Evolutionary conservation across 257 asterid species (phyloP).

Genomic region (Fraxinus excelsior): DNA sequence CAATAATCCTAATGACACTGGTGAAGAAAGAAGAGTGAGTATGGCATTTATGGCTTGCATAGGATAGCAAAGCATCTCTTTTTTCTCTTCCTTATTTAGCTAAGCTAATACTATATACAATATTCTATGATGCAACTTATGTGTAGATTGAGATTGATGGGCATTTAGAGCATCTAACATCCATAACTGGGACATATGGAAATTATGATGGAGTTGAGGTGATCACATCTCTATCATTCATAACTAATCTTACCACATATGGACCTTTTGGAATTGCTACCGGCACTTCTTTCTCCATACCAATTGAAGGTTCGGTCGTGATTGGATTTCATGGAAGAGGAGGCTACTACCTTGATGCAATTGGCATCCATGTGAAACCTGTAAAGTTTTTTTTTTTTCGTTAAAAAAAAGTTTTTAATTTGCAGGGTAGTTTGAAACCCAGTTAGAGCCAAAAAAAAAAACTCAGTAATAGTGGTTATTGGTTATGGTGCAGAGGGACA

Average conservation of each 20-base stretch:
- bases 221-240: slow-evolving; percentile 6
- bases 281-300: background rate
- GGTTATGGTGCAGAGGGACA: background rate
- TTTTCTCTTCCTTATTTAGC: background rate
- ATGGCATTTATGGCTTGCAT: background rate
- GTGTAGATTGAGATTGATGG: background rate
- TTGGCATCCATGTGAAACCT: slow-evolving; percentile 9
- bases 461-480: no score
- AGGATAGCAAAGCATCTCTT: background rate
- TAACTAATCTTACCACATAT: background rate
- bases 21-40: background rate
- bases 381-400: background rate
- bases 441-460: no score
- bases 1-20: background rate
- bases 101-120: background rate
- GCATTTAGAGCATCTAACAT: background rate
- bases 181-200: background rate
- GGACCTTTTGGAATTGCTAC: background rate
- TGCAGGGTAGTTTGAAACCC: background rate
- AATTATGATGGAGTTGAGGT: background rate
- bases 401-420: background rate
- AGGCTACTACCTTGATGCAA: slow-evolving; percentile 14
- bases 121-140: background rate
- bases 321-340: slow-evolving; percentile 13
- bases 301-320: background rate